Base-by-base conservation (phyloP, 257 asterid species). In the Rehmannia glutinosa region DNA sequence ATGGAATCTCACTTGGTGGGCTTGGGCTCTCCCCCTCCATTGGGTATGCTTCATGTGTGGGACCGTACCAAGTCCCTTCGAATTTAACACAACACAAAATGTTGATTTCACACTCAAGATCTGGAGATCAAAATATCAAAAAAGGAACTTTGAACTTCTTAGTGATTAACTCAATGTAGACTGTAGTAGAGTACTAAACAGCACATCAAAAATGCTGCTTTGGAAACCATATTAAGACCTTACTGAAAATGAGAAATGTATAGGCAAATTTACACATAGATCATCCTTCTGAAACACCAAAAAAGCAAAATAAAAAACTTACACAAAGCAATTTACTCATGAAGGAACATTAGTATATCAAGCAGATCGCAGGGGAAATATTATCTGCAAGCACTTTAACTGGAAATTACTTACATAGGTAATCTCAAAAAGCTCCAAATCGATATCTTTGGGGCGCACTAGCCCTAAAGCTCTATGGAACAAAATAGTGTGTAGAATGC, bases 381-480 rank as follows among this genome's bases (percentile, higher is more conserved):
- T 16, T 32, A 39, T n/a, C 20, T 5, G 27, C 65, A 70, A 51
- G 25, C 30, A 42, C 51, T 20, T 61, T 11, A 33, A 57, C n/a
- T 27, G 20, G 8, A 39, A 59, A 59, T 16, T 23, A 82, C 96
- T 82, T 70, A 94, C 97, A 74, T 94, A 94, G 23, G 99, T 88
- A 62, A 94, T 88, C 83, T 94, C 99, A 70, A 94, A 94, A 63
- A 94, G 97, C 80, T 94, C 99, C 88, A 85, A 71, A 75, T 91
- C 96, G 41, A 91, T 78, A 55, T 94, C 96, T 86, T 85, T 91
- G 6, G 99, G 99, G 64, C 95, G 95, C 70, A 94, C 86, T 27
- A 94, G 81, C 64, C 99, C 99, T 78, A 88, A 84, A 73, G 99
- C 96, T 82, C 99, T 78, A 60, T 91, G 90, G 82, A 91, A 94